Conservation (phyloP, 2,329 filamentous ascomycete species). For the Curvularia sp. region DNA sequence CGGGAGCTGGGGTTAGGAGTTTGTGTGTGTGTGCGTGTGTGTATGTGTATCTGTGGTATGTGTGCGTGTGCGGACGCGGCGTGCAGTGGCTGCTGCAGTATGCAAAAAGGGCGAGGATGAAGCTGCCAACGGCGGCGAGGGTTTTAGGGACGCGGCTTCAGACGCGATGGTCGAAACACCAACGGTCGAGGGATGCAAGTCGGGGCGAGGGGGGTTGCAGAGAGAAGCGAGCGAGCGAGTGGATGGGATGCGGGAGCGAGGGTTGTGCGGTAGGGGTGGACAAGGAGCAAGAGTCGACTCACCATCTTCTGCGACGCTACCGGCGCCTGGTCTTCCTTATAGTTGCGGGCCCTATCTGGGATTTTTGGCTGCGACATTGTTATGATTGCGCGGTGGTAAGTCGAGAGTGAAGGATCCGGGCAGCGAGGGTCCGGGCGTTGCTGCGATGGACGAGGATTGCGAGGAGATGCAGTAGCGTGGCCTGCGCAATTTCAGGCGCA, state of each 20-base stretch:
- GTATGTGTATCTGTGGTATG: conserved; percentile 38
- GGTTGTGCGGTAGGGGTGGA: conserved; percentile 25
- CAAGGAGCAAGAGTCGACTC: conserved; percentile 52
- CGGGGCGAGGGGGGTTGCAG: conserved; percentile 19
- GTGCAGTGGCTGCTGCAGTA: conserved; percentile 50
- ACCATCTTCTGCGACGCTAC: conserved; percentile 54
- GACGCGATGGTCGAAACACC: conserved; percentile 35
- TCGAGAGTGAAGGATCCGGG: conserved; percentile 43
- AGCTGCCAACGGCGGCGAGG: conserved; percentile 38
- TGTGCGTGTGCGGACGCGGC: conserved; percentile 45
- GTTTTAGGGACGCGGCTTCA: conserved; percentile 32
- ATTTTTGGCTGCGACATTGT: conserved; percentile 53
- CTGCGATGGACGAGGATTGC: conserved; percentile 38
- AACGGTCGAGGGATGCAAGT: conserved; percentile 44
- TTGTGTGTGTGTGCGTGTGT: conserved; percentile 28
- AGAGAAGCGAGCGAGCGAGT: conserved; percentile 34
- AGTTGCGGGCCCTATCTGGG: conserved; percentile 52
- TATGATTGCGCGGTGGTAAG: conserved; percentile 47
- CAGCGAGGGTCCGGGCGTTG: conserved; percentile 40
- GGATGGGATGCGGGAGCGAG: conserved; percentile 19
- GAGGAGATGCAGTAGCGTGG: conserved; percentile 46
- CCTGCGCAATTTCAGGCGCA: conserved; percentile 49
- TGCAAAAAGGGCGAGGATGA: conserved; percentile 50
- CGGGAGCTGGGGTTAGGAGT: conserved; percentile 43
- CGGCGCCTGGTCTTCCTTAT: conserved; percentile 56